A percentile compares a stretch with the other conserved stretches of the same genome.
phyloP scores from a whole-genome alignment of 106 monocot genomes.

The Allium cepa region DNA sequence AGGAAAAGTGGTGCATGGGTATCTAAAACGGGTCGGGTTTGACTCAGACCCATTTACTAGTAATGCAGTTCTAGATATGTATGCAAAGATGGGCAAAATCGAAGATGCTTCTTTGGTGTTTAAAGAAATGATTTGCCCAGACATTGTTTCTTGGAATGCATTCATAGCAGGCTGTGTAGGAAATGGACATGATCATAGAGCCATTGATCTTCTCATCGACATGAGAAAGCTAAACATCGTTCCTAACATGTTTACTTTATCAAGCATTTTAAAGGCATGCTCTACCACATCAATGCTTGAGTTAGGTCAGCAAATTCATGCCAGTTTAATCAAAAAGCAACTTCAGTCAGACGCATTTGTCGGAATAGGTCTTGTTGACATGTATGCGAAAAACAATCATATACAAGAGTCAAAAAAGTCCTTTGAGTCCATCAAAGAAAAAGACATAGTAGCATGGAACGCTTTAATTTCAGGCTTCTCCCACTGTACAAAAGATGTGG shows the following conservation, averaged over 20 bases:
- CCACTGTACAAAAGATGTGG: constrained; percentile 38
- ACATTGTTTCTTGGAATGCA: constrained; percentile 83
- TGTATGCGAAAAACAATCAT: constrained; percentile 60
- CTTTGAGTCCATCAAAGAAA: constrained; percentile 39
- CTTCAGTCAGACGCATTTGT: constrained; percentile 38
- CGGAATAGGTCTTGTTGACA: constrained; percentile 67
- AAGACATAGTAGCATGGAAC: constrained; percentile 74
- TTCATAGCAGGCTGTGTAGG: constrained; percentile 74
- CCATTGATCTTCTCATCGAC: constrained; percentile 36
- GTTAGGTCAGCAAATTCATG: constrained; percentile 60
- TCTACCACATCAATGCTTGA: constrained; percentile 34
- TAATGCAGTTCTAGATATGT: constrained; percentile 71
- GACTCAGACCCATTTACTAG: constrained; percentile 47
- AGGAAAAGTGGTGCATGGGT: constrained; percentile 50
- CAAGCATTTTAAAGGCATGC: constrained; percentile 78
- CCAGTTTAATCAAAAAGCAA: constrained; percentile 41
- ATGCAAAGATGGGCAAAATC: constrained; percentile 59
- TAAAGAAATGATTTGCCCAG: constrained; percentile 24
- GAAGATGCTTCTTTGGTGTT: constrained; percentile 38
- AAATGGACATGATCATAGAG: constrained; percentile 33
- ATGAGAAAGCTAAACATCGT: constrained; percentile 44
- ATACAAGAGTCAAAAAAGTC: constrained; percentile 34
- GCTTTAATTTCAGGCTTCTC: constrained; percentile 79
- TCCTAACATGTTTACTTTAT: constrained; percentile 66
- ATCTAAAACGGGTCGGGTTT: constrained; percentile 38